phyloP scores from a whole-genome alignment of 2,329 filamentous ascomycete species.

The Ophiostoma fasciatum region DNA sequence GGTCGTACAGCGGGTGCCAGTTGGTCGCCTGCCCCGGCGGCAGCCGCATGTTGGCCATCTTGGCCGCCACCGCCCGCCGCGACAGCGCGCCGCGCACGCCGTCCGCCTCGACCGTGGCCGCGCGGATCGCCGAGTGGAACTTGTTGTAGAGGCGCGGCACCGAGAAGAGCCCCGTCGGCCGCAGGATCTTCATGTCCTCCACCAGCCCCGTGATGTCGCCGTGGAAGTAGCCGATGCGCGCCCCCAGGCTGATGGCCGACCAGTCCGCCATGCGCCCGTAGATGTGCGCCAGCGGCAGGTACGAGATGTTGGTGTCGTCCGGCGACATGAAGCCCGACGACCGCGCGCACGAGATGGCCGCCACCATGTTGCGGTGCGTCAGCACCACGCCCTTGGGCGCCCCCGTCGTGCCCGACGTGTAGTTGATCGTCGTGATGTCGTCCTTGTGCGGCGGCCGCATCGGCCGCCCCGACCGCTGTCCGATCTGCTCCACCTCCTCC shows the following conservation, averaged over 20 bases:
- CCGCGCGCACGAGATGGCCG: constrained; percentile 50
- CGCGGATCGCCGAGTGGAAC: constrained; percentile 70
- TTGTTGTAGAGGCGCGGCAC: constrained; percentile 87
- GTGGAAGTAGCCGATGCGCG: constrained; percentile 79
- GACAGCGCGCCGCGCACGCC: constrained; percentile 74
- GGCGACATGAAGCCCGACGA: constrained; percentile 33
- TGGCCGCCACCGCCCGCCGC: constrained; percentile 62
- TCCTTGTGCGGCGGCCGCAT: constrained; percentile 57
- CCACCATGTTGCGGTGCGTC: constrained; percentile 67
- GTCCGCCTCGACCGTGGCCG: constrained; percentile 60
- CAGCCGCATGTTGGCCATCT: constrained; percentile 63
- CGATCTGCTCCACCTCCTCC: constrained; percentile 66
- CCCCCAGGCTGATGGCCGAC: constrained; percentile 53
- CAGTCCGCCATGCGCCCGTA: constrained; percentile 79
- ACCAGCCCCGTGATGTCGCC: constrained; percentile 76
- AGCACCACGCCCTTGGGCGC: constrained; percentile 72
- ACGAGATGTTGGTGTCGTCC: constrained; percentile 60
- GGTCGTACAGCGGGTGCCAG: constrained; percentile 63
- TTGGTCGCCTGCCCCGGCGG: constrained; percentile 61
- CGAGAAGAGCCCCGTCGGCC: constrained; percentile 70
- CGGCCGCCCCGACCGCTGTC: constrained; percentile 52
- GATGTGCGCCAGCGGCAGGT: constrained; percentile 88
- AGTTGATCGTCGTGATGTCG: constrained; percentile 80
- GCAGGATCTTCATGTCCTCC: constrained; percentile 79
- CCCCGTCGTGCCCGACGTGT: constrained; percentile 76